phyloP scores from a whole-genome alignment of 1,284 basidiomycete species.

The Lentinula novae-zelandiae region DNA sequence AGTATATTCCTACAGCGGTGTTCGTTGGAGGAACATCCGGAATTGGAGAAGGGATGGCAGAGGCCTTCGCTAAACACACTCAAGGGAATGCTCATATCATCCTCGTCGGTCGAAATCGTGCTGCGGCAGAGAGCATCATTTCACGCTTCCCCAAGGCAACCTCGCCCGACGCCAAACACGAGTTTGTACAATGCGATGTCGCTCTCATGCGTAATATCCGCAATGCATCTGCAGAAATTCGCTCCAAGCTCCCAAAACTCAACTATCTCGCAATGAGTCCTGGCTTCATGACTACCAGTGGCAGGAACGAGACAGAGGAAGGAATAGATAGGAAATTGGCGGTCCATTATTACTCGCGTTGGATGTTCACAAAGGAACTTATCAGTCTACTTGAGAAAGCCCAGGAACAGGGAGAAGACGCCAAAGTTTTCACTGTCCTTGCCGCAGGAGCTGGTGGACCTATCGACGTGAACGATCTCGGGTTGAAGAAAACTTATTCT shows the following conservation, averaged over 20 bases:
- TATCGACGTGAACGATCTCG: constrained; percentile 39
- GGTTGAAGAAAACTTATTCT: constrained; percentile 38
- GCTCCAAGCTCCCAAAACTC: constrained; percentile 28
- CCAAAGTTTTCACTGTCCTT: constrained; percentile 38
- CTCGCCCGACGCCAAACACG: constrained; percentile 22
- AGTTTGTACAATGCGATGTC: constrained; percentile 44
- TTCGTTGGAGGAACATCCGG: constrained; percentile 48
- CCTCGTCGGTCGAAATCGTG: constrained; percentile 42
- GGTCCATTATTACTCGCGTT: constrained; percentile 42
- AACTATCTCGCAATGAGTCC: constrained; percentile 41
- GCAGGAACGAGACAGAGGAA: constrained; percentile 40
- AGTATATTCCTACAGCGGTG: constrained; percentile 35
- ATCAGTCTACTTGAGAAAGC: constrained; percentile 26
- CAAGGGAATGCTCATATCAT: constrained; percentile 40
- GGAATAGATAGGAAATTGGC: constrained; percentile 47
- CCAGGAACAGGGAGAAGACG: constrained; percentile 33
- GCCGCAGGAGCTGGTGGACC: constrained; percentile 33
- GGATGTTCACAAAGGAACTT: constrained; percentile 41
- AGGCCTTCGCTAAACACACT: constrained; percentile 33
- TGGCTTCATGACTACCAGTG: constrained; percentile 32
- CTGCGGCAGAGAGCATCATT: constrained; percentile 38
- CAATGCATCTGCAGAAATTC: constrained; percentile 28
- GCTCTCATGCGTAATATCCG: constrained; percentile 41
- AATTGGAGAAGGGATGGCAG: constrained; percentile 40
- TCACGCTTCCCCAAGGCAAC: constrained; percentile 30